Base-by-base conservation (phyloP, 202 grass and related monocot species). In the Dendrocalamus latiflorus region DNA sequence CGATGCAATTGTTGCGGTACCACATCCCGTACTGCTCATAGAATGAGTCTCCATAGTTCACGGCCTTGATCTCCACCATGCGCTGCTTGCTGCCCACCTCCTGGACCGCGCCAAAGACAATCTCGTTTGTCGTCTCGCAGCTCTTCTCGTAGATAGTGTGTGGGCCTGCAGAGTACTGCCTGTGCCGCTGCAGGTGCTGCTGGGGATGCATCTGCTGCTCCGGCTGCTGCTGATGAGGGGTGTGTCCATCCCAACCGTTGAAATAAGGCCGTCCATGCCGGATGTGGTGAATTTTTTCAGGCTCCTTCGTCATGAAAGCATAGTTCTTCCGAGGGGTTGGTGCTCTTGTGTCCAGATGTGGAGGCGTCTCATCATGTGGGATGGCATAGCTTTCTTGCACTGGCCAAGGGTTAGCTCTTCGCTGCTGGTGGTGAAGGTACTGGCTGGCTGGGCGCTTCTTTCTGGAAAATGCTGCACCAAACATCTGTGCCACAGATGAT, bases 101-200 rank as follows among this genome's bases (percentile, higher is more conserved):
- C 81, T 99, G 97, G 25, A 94, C 97, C 1, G 93, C 97, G 26
- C 97, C 97, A 39, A 99, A 99, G 68, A 96, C 93, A 0, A 99
- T 85, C 76, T 99, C 97, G 38, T 99, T 96, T 25, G 91, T 99
- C 14, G 91, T 85, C 70, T 99, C 93, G 1, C 93, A 94, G 83
- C 91, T 99, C 84, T 94, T 87, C 82, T 96, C 88, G 39, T 99
- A 96, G 74, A 88, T 89, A 11, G 97, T 99, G 44, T 89, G 89
- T 0, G 97, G 93, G 33, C 97, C 93, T 10, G 88, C 51, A 0
- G 97, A 94, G 81, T 94, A 92, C 36, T 99, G 97, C 78, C 89
- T 90, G 81, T 99, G 93, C 75, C 96, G 93, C 72, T 99, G 87
- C 65, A 99, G 65, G 48, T 93, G 91, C 59, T 97, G 90, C 74